Base-by-base conservation (phyloP, 2,329 filamentous ascomycete genomes). In the Aspergillus aculeatinus region DNA sequence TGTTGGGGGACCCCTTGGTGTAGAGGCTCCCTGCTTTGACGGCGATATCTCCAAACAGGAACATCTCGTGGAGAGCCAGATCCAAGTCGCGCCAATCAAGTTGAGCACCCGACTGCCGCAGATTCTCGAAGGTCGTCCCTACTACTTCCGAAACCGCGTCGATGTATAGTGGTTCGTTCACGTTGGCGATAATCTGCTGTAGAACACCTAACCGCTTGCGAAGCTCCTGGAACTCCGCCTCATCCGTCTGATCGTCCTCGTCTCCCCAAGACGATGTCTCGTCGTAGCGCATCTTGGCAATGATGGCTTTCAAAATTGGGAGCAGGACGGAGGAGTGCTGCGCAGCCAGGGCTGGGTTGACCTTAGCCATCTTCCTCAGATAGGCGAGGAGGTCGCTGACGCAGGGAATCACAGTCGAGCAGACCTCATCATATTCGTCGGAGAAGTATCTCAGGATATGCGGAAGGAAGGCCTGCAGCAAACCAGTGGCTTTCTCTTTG, bases 381-480 rank as follows among this genome's bases (percentile, higher is more conserved):
- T 96, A 94, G 29, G 92, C 92, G 62, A 99, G 85, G 52, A 98
- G 85, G 70, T 99, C 96, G 52, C 91, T 96, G 58, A 98, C 86
- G 42, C 91, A 94, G 23, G 93, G 91, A 63, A 99, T 96, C 60
- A 98, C 92, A 12, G 92, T 95, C 39, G 93, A 96, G 81, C 95
- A 98, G 67, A 99, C 89, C 79, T 99, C 95, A 76, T 99, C 95
- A 75, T 96, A 99, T 73, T 99, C 93, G 76, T 99, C 95, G 25
- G 92, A 90, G 78, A 99, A 97, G 81, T 97, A 97, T 44, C 94
- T 90, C 54, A 99, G 82, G 12, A 98, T 83, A 67, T 93, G 89
- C 0, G 93, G 92, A 29, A 96, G 81, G 74, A 98, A 98, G 47
- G 86, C 85, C 71, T 90, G 89, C 56, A 98, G 82, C 61, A 96